Conservation (phyloP, 768 basidiomycete species). For the Leccinum ochraceum region DNA sequence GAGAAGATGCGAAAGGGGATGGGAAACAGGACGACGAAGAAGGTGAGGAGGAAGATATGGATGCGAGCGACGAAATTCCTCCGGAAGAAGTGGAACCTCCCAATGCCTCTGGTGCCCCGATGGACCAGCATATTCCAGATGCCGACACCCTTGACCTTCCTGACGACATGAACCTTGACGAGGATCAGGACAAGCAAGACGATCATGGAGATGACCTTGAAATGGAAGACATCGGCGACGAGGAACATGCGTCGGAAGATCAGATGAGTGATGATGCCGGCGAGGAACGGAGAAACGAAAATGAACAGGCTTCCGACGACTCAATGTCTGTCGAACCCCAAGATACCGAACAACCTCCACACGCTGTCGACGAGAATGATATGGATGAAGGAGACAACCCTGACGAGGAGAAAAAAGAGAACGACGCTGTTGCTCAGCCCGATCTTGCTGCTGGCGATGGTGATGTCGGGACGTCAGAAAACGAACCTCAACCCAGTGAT, state of each 20-base stretch:
- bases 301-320: conserved; percentile 20
- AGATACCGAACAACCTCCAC: conserved; percentile 24
- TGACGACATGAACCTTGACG: conserved; percentile 73
- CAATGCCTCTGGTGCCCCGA: conserved; percentile 58
- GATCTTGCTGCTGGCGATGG: conserved; percentile 36
- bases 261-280: conserved; percentile 29
- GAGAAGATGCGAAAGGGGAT: conserved; percentile 30
- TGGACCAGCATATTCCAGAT: conserved; percentile 78
- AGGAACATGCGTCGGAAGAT: conserved; percentile 26
- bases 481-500: conserved; percentile 21
- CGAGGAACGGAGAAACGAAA: conserved; percentile 9
- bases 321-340: conserved; percentile 23
- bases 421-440: conserved; percentile 35
- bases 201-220: conserved; percentile 26
- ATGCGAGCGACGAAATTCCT: conserved; percentile 37
- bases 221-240: conserved; percentile 41
- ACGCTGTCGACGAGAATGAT: conserved; percentile 19
- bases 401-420: conserved; percentile 30
- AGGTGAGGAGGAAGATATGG: conserved; percentile 28
- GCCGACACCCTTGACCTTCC: conserved; percentile 87
- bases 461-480: conserved; percentile 19
- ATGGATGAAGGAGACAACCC: conserved; percentile 27
- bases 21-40: conserved; percentile 30
- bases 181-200: conserved; percentile 31
- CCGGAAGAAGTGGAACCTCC: conserved; percentile 44